Conservation (phyloP, 495 filamentous ascomycete genomes). For the Podospora sp. region DNA sequence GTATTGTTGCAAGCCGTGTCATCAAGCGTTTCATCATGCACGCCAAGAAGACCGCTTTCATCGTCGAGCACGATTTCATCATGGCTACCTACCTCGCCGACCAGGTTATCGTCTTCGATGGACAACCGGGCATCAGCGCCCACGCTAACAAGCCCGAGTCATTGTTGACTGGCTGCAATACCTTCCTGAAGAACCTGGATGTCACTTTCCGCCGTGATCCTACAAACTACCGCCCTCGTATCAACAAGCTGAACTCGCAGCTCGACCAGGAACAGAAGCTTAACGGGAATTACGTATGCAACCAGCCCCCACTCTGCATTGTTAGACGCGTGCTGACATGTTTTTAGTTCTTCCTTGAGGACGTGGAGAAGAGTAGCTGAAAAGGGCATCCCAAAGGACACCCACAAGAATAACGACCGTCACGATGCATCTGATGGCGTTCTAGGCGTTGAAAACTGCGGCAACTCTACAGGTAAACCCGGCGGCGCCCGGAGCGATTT, state of each 20-base stretch:
- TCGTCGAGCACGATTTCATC: slow-evolving; percentile 99
- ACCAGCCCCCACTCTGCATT: slow-evolving; percentile 7
- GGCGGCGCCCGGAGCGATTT: slow-evolving; percentile 37
- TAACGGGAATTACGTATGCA: slow-evolving; percentile 79
- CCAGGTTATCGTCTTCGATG: slow-evolving; percentile 97
- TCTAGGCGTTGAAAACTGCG: slow-evolving; percentile 48
- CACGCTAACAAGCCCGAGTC: slow-evolving; percentile 88
- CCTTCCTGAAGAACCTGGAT: slow-evolving; percentile 91
- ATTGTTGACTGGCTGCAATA: slow-evolving; percentile 93
- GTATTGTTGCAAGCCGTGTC: slow-evolving; percentile 93
- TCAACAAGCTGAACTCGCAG: slow-evolving; percentile 96
- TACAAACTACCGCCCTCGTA: slow-evolving; percentile 91
- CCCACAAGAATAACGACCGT: slow-evolving; percentile 38
- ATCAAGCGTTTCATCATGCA: slow-evolving; percentile 99
- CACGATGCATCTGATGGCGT: slow-evolving; percentile 47
- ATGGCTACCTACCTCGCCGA: slow-evolving; percentile 98
- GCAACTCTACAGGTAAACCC: slow-evolving; percentile 26
- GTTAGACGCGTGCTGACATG: slow-evolving; percentile 24
- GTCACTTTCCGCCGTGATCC: slow-evolving; percentile 98
- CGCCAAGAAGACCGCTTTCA: slow-evolving; percentile 97
- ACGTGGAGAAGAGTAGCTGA: slow-evolving; percentile 68
- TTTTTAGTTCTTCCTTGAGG: slow-evolving; percentile 93
- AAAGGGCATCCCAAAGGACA: slow-evolving; percentile 50
- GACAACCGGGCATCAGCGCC: slow-evolving; percentile 83
- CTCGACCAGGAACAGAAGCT: slow-evolving; percentile 97